A percentile compares a stretch with the other conserved stretches of the same genome.
These are phyloP conservation scores for Dioscorea alata DNA, from an alignment of 106 monocot genomes.

Conservation along the genomic window DNA sequence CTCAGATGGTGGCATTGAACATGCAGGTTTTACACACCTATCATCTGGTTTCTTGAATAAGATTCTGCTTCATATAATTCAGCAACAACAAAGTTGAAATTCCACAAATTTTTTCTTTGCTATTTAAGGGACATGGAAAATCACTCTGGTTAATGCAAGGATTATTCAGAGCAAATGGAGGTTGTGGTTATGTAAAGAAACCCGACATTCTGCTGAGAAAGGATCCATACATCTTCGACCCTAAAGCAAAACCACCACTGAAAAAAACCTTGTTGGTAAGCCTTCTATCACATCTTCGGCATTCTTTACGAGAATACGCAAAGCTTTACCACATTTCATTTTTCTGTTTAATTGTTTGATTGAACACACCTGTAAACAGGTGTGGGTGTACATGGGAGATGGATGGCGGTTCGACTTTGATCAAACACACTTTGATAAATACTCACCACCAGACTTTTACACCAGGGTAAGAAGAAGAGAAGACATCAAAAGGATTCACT, in stretches of 20 bases:
- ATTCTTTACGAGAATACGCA: too few relatives aligned
- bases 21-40: conserved; percentile 58
- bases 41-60: neutral
- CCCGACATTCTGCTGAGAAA: conserved; percentile 42
- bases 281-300: neutral
- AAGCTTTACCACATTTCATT: too few relatives aligned
- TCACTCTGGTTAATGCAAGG: conserved; percentile 71
- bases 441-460: conserved; percentile 66
- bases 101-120: neutral
- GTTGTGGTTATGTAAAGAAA: conserved; percentile 65
- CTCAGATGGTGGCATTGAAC: conserved; percentile 90
- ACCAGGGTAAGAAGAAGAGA: conserved; percentile 31
- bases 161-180: conserved; percentile 63
- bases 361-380: conserved; percentile 18
- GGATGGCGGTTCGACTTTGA: conserved; percentile 62
- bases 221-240: conserved; percentile 36
- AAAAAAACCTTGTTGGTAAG: conserved; percentile 42
- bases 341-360: too few relatives aligned
- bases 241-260: conserved; percentile 21
- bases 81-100: neutral
- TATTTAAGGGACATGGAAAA: conserved; percentile 47
- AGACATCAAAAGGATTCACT: neutral
- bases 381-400: conserved; percentile 65
- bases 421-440: conserved; percentile 43
- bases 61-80: neutral